A percentile compares a stretch with the other conserved stretches of the same genome.
Conservation (phyloP, 139 green algal species). For the Tetradesmus lagerheimii region DNA sequence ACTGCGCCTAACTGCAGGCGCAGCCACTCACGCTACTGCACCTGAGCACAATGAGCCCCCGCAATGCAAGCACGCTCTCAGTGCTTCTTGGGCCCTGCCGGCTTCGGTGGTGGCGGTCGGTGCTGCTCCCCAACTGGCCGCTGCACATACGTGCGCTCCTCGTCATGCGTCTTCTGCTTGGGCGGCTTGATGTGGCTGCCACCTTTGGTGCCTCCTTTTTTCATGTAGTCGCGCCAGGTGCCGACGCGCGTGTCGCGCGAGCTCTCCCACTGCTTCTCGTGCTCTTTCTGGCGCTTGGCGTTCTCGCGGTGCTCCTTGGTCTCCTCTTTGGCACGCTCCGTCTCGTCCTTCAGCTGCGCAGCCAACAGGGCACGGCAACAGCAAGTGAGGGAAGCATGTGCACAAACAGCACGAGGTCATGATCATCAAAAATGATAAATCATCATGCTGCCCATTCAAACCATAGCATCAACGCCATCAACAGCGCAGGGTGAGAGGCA, state of each 20-base stretch:
- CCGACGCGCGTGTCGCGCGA: conserved; percentile 81
- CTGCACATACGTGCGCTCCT: conserved; percentile 89
- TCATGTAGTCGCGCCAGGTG: conserved; percentile 83
- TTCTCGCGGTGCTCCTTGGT: conserved; percentile 64
- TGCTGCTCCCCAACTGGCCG: conserved; percentile 78
- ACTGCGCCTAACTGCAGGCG: neutral
- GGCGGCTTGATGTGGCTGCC: conserved; percentile 68
- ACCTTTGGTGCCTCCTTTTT: conserved; percentile 60
- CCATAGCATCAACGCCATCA: too few species aligned
- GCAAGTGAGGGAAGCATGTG: neutral
- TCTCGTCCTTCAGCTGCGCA: conserved; percentile 79
- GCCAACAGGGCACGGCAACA: neutral
- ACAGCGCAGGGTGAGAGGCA: neutral
- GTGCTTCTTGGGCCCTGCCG: conserved; percentile 53
- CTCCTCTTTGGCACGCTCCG: conserved; percentile 73
- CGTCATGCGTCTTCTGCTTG: conserved; percentile 75
- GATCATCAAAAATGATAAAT: too few species aligned
- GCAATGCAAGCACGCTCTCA: neutral
- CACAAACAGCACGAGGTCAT: too few species aligned
- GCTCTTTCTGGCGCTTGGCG: conserved; percentile 72
- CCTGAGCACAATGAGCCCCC: too few species aligned
- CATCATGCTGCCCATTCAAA: too few species aligned
- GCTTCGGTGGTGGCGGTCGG: conserved; percentile 59
- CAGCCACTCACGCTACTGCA: too few species aligned
- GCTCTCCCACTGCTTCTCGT: conserved; percentile 90